These are phyloP conservation scores for Alternaria ventricosa DNA, from an alignment of 2,329 filamentous ascomycete genomes.

Conservation along the genomic window DNA sequence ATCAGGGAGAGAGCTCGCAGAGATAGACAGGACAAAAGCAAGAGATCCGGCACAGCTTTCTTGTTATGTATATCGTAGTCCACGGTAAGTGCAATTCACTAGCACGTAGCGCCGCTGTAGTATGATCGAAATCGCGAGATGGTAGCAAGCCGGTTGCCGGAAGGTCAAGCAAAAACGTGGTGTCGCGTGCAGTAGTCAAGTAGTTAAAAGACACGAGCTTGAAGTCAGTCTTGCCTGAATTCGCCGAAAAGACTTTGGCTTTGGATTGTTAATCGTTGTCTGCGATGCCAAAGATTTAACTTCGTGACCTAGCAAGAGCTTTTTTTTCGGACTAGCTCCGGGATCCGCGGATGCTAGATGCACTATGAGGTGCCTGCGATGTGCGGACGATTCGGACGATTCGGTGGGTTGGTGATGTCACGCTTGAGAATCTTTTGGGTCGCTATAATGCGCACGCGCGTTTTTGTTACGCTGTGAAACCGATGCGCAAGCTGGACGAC, in stretches of 20 bases:
- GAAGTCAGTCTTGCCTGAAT: not conserved
- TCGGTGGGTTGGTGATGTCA: constrained; percentile 5
- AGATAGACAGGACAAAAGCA: not conserved
- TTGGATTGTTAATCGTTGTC: not conserved
- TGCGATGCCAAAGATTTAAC: not conserved
- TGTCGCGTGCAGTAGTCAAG: not conserved
- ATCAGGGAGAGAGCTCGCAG: not conserved
- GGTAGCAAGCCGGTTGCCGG: not conserved
- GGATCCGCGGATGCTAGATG: constrained; percentile 9
- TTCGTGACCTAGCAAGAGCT: not conserved
- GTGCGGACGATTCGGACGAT: not conserved
- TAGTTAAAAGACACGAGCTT: not conserved
- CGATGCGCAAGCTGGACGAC: no score
- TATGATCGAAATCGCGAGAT: not conserved
- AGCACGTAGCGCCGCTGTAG: no score
- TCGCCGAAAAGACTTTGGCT: not conserved
- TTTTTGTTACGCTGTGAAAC: not conserved
- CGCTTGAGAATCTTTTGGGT: not conserved
- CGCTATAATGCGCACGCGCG: not conserved
- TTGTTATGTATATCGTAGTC: not conserved
- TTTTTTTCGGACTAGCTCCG: constrained; percentile 7
- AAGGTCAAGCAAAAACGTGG: not conserved
- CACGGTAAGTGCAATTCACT: no score
- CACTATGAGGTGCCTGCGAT: not conserved
- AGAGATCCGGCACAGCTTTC: not conserved